A percentile compares a stretch with the other conserved stretches of the same genome.
Conservation (phyloP, 2,329 filamentous ascomycete species). For the Ampelomyces quisqualis region DNA sequence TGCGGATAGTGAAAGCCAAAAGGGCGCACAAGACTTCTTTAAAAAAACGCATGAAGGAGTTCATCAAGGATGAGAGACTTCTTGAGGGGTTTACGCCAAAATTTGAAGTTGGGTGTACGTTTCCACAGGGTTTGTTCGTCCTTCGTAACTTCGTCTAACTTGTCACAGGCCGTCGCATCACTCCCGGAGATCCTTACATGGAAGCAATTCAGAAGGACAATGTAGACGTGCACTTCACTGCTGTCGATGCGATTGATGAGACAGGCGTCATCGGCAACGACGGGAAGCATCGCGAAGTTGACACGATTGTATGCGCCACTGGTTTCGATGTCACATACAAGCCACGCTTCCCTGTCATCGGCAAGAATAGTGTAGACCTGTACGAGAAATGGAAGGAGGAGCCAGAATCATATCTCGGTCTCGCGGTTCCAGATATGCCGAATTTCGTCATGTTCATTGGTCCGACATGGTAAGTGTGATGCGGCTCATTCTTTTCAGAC, state of each 20-base stretch:
- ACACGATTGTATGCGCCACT: conserved; percentile 50
- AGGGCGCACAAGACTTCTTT: conserved; percentile 43
- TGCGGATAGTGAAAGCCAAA: conserved; percentile 45
- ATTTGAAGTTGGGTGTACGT: conserved; percentile 49
- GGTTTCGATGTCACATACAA: conserved; percentile 50
- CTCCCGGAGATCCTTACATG: conserved; percentile 55
- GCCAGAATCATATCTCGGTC: conserved; percentile 47
- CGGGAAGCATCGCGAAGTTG: conserved; percentile 45
- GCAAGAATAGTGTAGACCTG: conserved; percentile 44
- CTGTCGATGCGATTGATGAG: conserved; percentile 49
- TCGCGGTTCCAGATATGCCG: conserved; percentile 47
- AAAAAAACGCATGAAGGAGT: conserved; percentile 51
- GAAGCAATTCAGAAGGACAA: conserved; percentile 53
- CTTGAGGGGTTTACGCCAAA: conserved; percentile 52
- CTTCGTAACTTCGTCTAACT: neutral
- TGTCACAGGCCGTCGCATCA: conserved; percentile 44
- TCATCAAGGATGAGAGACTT: conserved; percentile 54
- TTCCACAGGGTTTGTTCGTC: neutral
- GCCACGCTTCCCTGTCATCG: conserved; percentile 48
- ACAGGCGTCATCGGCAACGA: conserved; percentile 50
- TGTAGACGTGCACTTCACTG: conserved; percentile 54
- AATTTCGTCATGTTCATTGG: conserved; percentile 48
- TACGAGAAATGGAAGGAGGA: conserved; percentile 45
- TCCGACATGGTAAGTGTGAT: conserved; percentile 27
- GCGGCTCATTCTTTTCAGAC: too few species aligned